phyloP scores from a whole-genome alignment of 495 filamentous ascomycete genomes.

The Rostrohypoxylon terebratum region DNA sequence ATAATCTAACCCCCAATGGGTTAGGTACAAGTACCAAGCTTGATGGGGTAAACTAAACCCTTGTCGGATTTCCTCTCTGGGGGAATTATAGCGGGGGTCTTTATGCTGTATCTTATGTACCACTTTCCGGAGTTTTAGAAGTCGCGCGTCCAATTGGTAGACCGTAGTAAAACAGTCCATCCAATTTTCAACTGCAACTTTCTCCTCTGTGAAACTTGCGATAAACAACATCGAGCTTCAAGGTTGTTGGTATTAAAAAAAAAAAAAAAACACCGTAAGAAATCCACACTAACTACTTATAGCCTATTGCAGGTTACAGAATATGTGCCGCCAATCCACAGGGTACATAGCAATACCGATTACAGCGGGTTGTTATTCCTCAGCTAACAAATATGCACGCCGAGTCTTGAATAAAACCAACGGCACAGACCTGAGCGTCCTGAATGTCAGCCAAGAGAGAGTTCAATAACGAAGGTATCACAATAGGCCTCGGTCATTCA shows the following conservation, averaged over 20 bases:
- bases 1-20: slow-evolving; percentile 18
- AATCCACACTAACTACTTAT: slow-evolving; percentile 14
- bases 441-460: background rate
- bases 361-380: background rate
- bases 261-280: background rate
- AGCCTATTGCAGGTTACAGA: slow-evolving; percentile 29
- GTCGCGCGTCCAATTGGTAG: slow-evolving; percentile 25
- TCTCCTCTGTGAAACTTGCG: background rate
- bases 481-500: slow-evolving; percentile 19
- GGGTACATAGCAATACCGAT: slow-evolving; percentile 17
- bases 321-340: slow-evolving; percentile 28
- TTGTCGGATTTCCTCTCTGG: slow-evolving; percentile 21
- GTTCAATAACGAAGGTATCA: background rate
- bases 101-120: too few relatives aligned
- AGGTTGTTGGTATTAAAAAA: background rate
- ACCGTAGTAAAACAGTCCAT: background rate
- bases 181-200: slow-evolving; percentile 13
- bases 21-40: slow-evolving; percentile 12
- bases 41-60: slow-evolving; percentile 10
- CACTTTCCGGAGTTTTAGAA: slow-evolving; percentile 26
- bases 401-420: slow-evolving; percentile 9
- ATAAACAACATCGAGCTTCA: slow-evolving; percentile 11
- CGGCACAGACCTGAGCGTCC: background rate
- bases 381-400: slow-evolving; percentile 20
- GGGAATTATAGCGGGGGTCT: slow-evolving; percentile 26